Evolutionary conservation across 2,329 filamentous ascomycete genomes (phyloP), one percentile per base, ranked within the genome.

Genomic region (Fusarium sp.): DNA sequence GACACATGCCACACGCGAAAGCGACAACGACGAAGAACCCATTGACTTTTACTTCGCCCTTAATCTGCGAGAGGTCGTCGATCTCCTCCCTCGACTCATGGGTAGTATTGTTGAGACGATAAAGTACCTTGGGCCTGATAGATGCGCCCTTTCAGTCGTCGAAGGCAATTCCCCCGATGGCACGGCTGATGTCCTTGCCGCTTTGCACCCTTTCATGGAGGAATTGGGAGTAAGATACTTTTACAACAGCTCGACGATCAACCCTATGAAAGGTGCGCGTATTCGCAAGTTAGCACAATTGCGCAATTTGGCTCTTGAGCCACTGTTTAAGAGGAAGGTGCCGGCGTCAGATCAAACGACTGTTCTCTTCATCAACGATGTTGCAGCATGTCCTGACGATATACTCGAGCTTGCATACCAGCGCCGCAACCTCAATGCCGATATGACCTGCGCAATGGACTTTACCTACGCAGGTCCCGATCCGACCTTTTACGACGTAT

Each of bases 391-490:
- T 62, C 54, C 80, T 10, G 86, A 89, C 34, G 87, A 90, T 72
- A 82, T 90, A 18, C 79, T 90, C 3, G 88, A 90, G 75, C 78
- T 89, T 3, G 72, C 84, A 2, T 80, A 85, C 62, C 86, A 89
- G 76, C 83, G 80, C 37, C 69, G 65, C 16, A 69, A 71, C 6
- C 83, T 85, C 37, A 77, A 75, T 5, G 87, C 87, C 4, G 83
- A 86, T 73, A 88, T 88, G 84, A 85, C 83, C 1, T 90, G 87
- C 71, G 86, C 81, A 6, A 85, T 90, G 82, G 87, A 90, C 74
- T 90, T 87, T 85, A 83, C 80, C 3, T 83, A 83, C 14, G 81
- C 79, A 2, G 60, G 57, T 0, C 77, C 83, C 13, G 77, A 84
- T 14, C 83, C 84, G 0, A 84, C 81, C 0, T 90, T 89, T 71